These are phyloP conservation scores for Mycena floridula DNA, from an alignment of 768 basidiomycete species.

Conservation along the genomic window DNA sequence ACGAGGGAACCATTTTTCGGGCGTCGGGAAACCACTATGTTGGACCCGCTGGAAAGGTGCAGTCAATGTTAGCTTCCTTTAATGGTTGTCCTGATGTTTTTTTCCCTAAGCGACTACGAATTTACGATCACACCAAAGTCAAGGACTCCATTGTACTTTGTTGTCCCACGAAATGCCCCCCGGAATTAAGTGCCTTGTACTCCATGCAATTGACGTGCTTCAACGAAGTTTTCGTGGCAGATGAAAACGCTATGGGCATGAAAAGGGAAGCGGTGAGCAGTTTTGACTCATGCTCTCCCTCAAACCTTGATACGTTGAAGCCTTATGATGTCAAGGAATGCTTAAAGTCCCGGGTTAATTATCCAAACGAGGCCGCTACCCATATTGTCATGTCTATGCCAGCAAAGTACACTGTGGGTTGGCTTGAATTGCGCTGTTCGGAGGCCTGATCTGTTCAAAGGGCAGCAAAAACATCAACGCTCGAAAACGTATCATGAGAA, in stretches of 20 bases:
- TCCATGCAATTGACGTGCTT: background rate
- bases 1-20: background rate
- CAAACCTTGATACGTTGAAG: background rate
- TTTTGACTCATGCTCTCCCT: background rate
- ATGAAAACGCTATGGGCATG: too few species aligned
- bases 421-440: background rate
- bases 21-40: background rate
- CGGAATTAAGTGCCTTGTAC: background rate
- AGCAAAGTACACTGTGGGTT: background rate
- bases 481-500: background rate
- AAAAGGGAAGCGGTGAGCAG: background rate
- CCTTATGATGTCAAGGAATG: background rate
- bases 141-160: background rate
- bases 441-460: background rate
- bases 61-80: background rate
- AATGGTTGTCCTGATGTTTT: background rate
- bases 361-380: background rate
- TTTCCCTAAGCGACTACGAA: background rate
- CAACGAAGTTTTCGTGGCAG: background rate
- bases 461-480: background rate
- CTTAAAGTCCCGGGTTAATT: background rate
- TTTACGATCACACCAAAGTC: background rate
- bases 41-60: background rate
- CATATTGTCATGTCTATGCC: background rate
- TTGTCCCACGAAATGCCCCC: background rate